Conservation (phyloP, 202 grass and related monocot species). For the Setaria italica region DNA sequence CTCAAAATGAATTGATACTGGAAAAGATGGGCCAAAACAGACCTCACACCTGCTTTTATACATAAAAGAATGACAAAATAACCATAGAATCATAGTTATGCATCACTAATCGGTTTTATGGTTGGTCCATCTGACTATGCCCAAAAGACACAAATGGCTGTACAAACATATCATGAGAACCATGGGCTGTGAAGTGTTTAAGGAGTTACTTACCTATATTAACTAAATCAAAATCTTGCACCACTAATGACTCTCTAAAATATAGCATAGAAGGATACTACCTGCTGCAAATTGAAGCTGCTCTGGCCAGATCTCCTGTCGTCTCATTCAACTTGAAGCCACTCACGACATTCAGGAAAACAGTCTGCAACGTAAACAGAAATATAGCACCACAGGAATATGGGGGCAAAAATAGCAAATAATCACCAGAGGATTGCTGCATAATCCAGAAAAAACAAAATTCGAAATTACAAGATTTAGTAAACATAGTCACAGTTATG, state of each 20-base stretch:
- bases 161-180: background rate
- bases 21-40: conserved; percentile 18
- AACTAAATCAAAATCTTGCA: background rate
- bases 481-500: background rate
- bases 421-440: background rate
- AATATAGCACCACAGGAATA: conserved; percentile 34
- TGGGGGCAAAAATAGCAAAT: conserved; percentile 14
- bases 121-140: conserved; percentile 1
- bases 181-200: background rate
- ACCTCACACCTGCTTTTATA: background rate
- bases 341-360: conserved; percentile 93
- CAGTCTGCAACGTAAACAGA: conserved; percentile 55
- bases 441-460: conserved; percentile 27
- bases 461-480: conserved; percentile 2
- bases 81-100: background rate
- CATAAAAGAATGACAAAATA: conserved; percentile 5
- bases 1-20: conserved; percentile 5
- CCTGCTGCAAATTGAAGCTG: conserved; percentile 96
- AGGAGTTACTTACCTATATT: background rate
- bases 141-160: conserved; percentile 9
- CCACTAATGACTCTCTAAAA: background rate
- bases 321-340: conserved; percentile 78
- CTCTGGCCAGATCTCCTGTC: conserved; percentile 83
- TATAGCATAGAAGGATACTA: conserved; percentile 43
- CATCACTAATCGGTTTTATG: background rate